phyloP scores from a whole-genome alignment of 2,329 filamentous ascomycete species.

The Fusarium kyushuense region DNA sequence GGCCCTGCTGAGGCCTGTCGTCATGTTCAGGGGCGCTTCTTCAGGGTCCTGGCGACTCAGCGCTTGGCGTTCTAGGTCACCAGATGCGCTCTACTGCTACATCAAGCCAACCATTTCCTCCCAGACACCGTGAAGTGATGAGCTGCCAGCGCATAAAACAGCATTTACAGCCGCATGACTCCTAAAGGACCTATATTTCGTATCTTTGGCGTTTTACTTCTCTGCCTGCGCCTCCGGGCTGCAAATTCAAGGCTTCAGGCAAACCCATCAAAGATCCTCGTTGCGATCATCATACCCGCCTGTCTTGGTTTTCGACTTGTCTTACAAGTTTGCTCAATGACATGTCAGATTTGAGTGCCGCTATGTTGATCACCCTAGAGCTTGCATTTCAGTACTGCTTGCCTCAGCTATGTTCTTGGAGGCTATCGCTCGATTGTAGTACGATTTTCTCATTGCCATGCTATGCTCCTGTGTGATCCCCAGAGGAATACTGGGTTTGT shows the following conservation, averaged over 20 bases:
- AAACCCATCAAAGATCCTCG: constrained; percentile 16
- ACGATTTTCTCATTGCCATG: constrained; percentile 1
- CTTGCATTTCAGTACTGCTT: constrained; percentile 26
- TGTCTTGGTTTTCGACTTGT: constrained; percentile 33
- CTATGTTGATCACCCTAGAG: constrained; percentile 17
- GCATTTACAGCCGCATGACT: constrained; percentile 44
- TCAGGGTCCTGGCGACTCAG: constrained; percentile 42
- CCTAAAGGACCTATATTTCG: constrained; percentile 21
- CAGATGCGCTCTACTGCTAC: constrained; percentile 40
- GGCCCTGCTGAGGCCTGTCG: constrained; percentile 41
- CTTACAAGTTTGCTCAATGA: constrained; percentile 38
- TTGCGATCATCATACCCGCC: constrained; percentile 27
- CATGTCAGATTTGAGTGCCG: constrained; percentile 37
- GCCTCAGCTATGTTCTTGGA: constrained; percentile 4
- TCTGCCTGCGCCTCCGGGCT: constrained; percentile 26
- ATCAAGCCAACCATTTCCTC: constrained; percentile 35
- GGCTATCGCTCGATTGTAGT: constrained; percentile 4
- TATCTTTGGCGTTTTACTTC: constrained; percentile 35
- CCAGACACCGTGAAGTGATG: constrained; percentile 25
- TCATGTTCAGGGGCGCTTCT: constrained; percentile 42
- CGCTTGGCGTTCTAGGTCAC: constrained; percentile 40
- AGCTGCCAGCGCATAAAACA: constrained; percentile 47
- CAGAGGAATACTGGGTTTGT: neutral
- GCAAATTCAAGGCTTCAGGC: constrained; percentile 11
- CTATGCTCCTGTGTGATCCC: neutral